phyloP scores from a whole-genome alignment of 2,329 filamentous ascomycete species.

The Beauveria scarabaeidicola region DNA sequence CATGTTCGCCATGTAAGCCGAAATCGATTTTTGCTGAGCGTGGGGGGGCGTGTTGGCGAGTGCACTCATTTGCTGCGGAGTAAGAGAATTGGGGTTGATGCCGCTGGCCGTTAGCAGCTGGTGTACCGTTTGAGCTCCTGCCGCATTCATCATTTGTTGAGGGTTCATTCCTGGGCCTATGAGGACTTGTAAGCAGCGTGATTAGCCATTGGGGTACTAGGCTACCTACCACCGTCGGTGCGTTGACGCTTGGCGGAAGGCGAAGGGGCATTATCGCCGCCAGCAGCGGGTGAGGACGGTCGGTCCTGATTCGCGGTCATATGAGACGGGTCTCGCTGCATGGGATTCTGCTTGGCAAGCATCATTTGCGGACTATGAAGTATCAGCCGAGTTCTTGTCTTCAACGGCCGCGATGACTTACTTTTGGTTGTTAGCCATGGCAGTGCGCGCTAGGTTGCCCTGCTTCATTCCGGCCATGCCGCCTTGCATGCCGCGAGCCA shows the following conservation, averaged over 20 bases:
- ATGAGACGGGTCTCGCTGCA: constrained; percentile 80
- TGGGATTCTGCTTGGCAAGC: constrained; percentile 66
- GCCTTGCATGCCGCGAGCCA: constrained; percentile 61
- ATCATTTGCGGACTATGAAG: constrained; percentile 58
- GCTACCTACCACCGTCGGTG: constrained; percentile 48
- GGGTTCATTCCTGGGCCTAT: constrained; percentile 51
- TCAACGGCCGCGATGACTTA: constrained; percentile 31
- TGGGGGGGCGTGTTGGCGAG: constrained; percentile 47
- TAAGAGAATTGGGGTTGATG: constrained; percentile 67
- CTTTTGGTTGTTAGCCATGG: constrained; percentile 72
- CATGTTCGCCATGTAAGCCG: constrained; percentile 78
- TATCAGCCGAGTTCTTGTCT: not conserved
- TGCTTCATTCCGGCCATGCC: constrained; percentile 50
- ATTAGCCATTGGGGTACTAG: not conserved
- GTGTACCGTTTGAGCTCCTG: constrained; percentile 43
- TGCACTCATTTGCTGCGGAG: constrained; percentile 64
- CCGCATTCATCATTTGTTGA: constrained; percentile 53
- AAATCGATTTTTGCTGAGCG: constrained; percentile 73
- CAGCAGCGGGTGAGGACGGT: constrained; percentile 68
- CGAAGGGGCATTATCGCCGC: constrained; percentile 73
- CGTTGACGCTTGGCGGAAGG: constrained; percentile 77
- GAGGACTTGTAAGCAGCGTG: not conserved
- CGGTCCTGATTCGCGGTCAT: constrained; percentile 79
- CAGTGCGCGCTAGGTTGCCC: constrained; percentile 59
- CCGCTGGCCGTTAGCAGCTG: constrained; percentile 59